Conservation (phyloP, 2,329 filamentous ascomycete species). For the Xylaria digitata region DNA sequence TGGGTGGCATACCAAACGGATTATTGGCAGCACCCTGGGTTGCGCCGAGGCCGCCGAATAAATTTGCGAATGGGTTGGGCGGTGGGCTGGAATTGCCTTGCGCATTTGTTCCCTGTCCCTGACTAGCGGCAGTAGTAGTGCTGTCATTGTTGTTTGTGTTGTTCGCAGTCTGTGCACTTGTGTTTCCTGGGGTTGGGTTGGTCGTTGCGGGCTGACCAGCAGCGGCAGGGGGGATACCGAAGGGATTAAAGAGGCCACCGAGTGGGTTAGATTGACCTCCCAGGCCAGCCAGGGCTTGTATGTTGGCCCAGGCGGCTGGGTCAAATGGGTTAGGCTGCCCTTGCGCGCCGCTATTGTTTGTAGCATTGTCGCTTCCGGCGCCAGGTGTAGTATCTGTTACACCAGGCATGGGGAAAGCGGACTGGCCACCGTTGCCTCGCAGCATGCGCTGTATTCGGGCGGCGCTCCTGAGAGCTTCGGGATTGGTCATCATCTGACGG, state of each 20-base stretch:
- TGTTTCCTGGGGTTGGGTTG: slow-evolving; percentile 41
- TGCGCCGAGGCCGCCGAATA: slow-evolving; percentile 63
- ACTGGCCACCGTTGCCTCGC: slow-evolving; percentile 62
- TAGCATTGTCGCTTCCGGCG: slow-evolving; percentile 51
- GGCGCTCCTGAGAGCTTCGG: slow-evolving; percentile 83
- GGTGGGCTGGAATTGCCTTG: slow-evolving; percentile 51
- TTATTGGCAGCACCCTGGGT: slow-evolving; percentile 50
- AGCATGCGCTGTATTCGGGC: slow-evolving; percentile 83
- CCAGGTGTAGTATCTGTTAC: slow-evolving; percentile 85
- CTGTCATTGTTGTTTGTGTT: slow-evolving; percentile 43
- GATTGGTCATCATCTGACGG: slow-evolving; percentile 92
- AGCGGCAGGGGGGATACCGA: slow-evolving; percentile 42
- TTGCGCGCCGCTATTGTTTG: slow-evolving; percentile 50
- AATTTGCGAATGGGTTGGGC: slow-evolving; percentile 74
- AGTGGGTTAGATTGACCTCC: slow-evolving; percentile 50
- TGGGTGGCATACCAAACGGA: slow-evolving; percentile 56
- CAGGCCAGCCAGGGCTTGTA: slow-evolving; percentile 47
- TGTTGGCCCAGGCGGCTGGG: slow-evolving; percentile 49
- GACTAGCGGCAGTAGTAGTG: slow-evolving; percentile 46
- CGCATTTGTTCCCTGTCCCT: slow-evolving; percentile 44
- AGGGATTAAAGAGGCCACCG: slow-evolving; percentile 57
- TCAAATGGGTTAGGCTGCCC: slow-evolving; percentile 59
- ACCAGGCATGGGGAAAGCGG: slow-evolving; percentile 87
- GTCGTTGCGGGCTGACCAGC: slow-evolving; percentile 46
- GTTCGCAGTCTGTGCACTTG: slow-evolving; percentile 21